These are phyloP conservation scores for Catharanthus roseus DNA, from an alignment of 257 asterid species.

Conservation along the genomic window DNA sequence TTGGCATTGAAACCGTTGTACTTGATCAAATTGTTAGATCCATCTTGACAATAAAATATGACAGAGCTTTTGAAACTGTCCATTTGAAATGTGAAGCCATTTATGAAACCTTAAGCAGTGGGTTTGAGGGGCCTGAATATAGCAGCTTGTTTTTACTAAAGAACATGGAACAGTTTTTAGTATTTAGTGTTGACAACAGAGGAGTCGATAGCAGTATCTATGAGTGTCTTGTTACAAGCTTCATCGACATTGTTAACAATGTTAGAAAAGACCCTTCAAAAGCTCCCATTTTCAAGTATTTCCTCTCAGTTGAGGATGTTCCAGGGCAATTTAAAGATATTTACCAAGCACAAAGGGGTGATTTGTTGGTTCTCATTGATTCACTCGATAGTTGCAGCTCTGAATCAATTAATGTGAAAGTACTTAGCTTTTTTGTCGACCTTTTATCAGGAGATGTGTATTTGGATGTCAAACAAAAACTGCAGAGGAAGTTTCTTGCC, in stretches of 20 bases:
- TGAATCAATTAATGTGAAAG: conserved; percentile 64
- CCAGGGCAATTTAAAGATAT: conserved; percentile 45
- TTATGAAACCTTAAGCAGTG: conserved; percentile 52
- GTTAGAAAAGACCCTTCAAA: conserved; percentile 55
- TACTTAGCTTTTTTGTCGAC: conserved; percentile 73
- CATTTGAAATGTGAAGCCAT: conserved; percentile 60
- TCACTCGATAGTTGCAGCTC: conserved; percentile 66
- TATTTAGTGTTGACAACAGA: conserved; percentile 35
- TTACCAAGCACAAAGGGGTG: conserved; percentile 54
- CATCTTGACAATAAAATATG: conserved; percentile 61
- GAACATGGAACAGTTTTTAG: conserved; percentile 64
- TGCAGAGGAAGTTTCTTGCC: conserved; percentile 63
- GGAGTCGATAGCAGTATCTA: conserved; percentile 50
- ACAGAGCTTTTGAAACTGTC: conserved; percentile 66
- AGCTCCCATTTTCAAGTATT: conserved; percentile 39
- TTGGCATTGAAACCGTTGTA: conserved; percentile 46
- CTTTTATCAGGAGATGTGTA: conserved; percentile 56
- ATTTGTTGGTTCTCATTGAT: conserved; percentile 72
- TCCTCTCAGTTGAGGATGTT: conserved; percentile 54
- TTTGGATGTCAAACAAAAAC: conserved; percentile 49
- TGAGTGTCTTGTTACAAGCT: conserved; percentile 55
- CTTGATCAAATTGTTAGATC: conserved; percentile 59
- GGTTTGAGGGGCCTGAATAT: conserved; percentile 57
- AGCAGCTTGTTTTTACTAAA: conserved; percentile 62
- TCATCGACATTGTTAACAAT: conserved; percentile 57